These are phyloP conservation scores for Arabidopsis thaliana DNA, from an alignment of 345 rosid species.

Conservation along the genomic window DNA sequence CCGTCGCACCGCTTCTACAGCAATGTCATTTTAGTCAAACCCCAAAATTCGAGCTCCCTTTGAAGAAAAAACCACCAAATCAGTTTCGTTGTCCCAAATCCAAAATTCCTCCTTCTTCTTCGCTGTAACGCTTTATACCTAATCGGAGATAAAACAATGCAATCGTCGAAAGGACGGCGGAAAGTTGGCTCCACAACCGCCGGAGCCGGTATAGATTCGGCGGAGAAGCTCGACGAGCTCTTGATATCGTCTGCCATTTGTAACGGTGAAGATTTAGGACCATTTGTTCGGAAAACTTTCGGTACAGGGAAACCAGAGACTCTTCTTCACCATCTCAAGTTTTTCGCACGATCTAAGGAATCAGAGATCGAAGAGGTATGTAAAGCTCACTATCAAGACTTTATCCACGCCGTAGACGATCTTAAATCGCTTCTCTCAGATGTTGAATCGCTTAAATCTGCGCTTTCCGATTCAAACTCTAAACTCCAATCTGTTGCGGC, in stretches of 20 bases:
- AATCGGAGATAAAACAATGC: constrained; percentile 50
- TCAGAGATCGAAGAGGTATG: constrained; percentile 98
- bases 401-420: constrained; percentile 95
- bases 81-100: constrained; percentile 34
- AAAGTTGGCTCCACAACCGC: constrained; percentile 59
- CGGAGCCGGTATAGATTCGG: constrained; percentile 68
- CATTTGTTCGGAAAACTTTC: constrained; percentile 86
- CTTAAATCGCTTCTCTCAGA: constrained; percentile 97
- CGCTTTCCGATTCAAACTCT: constrained; percentile 86
- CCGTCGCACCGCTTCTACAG: constrained; percentile 26
- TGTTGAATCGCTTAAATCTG: constrained; percentile 88
- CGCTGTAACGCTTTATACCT: constrained; percentile 36
- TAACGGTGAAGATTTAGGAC: constrained; percentile 92
- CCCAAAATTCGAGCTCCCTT: background rate
- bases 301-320: constrained; percentile 84
- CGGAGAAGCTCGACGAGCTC: constrained; percentile 80
- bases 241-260: constrained; percentile 88
- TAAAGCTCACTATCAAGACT: constrained; percentile 97
- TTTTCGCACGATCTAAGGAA: constrained; percentile 85
- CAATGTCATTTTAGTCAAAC: constrained; percentile 51
- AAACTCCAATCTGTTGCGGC: constrained; percentile 81
- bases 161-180: constrained; percentile 74
- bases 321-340: constrained; percentile 86
- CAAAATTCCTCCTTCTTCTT: constrained; percentile 25
- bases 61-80: constrained; percentile 14